Conservation (phyloP, 345 rosid genomes). For the Raphanus sativus region DNA sequence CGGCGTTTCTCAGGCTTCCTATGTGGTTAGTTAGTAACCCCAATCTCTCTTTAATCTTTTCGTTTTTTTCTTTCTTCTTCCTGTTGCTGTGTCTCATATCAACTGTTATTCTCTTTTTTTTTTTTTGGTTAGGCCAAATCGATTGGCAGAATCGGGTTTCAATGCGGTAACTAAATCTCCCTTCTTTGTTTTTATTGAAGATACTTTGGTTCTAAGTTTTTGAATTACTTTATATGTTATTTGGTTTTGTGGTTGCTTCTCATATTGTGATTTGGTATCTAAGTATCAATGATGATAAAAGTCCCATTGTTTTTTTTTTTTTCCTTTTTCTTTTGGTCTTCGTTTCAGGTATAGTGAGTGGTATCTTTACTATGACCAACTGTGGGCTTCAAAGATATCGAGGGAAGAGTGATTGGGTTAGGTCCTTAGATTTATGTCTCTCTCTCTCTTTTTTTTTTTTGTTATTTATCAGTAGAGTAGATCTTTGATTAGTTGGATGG, state of each 20-base stretch:
- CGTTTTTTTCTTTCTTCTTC: background rate
- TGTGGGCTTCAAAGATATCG: constrained; percentile 72
- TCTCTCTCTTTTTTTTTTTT: background rate
- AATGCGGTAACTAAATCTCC: constrained; percentile 62
- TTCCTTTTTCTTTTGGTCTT: background rate
- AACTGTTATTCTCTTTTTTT: constrained; percentile 9
- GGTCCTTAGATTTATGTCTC: constrained; percentile 19
- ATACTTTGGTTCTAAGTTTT: background rate
- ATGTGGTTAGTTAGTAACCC: constrained; percentile 52
- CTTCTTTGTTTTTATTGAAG: background rate
- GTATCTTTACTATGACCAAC: constrained; percentile 57
- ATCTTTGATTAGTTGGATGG: background rate
- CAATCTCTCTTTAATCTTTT: background rate
- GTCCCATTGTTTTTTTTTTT: background rate
- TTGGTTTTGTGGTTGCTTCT: constrained; percentile 1
- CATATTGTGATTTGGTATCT: background rate
- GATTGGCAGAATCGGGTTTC: constrained; percentile 55
- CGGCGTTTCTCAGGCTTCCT: constrained; percentile 61
- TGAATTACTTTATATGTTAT: background rate
- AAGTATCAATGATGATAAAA: background rate
- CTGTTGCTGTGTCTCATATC: background rate
- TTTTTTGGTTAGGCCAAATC: constrained; percentile 53
- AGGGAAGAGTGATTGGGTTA: constrained; percentile 72
- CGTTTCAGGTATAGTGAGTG: constrained; percentile 68
- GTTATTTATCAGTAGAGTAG: background rate